Conservation (phyloP, 2,329 filamentous ascomycete genomes). For the Cladosporium sp. region DNA sequence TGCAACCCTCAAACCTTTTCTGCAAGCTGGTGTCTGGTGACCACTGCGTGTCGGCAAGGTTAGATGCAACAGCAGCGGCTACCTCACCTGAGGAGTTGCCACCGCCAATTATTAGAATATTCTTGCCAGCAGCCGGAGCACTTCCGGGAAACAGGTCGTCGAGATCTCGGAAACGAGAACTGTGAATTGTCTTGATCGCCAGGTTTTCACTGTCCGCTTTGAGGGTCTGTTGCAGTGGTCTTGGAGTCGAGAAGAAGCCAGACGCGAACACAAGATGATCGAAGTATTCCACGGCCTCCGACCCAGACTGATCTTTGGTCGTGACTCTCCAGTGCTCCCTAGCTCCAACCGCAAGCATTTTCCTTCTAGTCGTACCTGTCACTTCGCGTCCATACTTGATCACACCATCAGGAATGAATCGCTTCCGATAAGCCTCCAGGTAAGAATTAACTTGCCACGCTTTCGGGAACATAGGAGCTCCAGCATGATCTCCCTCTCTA, state of each 20-base stretch:
- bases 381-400: constrained; percentile 40
- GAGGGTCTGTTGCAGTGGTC: constrained; percentile 50
- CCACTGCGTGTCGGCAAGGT: constrained; percentile 62
- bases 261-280: constrained; percentile 69
- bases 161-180: constrained; percentile 60
- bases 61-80: constrained; percentile 65
- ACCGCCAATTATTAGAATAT: constrained; percentile 70
- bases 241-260: constrained; percentile 68
- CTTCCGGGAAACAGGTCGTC: constrained; percentile 27
- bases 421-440: constrained; percentile 59
- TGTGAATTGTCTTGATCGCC: constrained; percentile 56
- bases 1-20: constrained; percentile 39
- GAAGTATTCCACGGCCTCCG: constrained; percentile 42
- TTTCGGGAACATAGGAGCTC: constrained; percentile 61
- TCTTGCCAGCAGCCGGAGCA: constrained; percentile 41
- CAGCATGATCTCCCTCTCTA: neutral
- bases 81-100: constrained; percentile 81
- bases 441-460: constrained; percentile 76
- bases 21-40: constrained; percentile 37
- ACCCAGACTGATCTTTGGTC: constrained; percentile 16
- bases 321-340: constrained; percentile 22
- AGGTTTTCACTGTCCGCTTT: constrained; percentile 14
- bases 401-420: constrained; percentile 51
- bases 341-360: neutral
- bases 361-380: constrained; percentile 11